Evolutionary conservation across 2,329 filamentous ascomycete genomes (phyloP), one percentile per base, ranked within the genome.

Genomic region (Trichoderma koningiopsis): DNA sequence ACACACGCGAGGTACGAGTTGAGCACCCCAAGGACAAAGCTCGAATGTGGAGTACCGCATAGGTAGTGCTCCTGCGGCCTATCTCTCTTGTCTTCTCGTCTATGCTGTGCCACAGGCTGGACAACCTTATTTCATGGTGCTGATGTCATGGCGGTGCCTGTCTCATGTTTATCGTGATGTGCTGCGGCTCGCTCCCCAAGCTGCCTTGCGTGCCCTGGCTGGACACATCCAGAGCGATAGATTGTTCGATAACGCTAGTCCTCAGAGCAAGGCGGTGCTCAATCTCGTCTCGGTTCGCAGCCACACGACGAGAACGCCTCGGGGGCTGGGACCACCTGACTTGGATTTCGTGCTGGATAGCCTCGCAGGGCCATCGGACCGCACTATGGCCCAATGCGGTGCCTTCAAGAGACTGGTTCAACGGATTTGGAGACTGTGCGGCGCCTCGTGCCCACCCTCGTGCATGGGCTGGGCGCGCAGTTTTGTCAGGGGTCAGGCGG

Each of bases 241-340:
- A 66, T 14, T 58, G 37, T 10, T 29, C 27, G 53, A 33, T 56
- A 56, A 58, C 33, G 31, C 55, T 58, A 57, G 37, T 10, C 29
- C 37, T 55, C 37, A 66, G 52, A 14, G 35, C 58, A 55, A 49
- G 68, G 68, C 68, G 43, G 59, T 69, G 68, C 58, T 64, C 31
- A 43, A 11, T 22, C 56, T 37, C 31, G 31, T 31, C 19, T 24
- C 19, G 59, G 33, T 35, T 31, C 24, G 43, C 33, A 27, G 33
- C n/a, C 40, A n/a, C 24, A n/a, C 24, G n/a, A 49, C 57, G n/a
- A 68, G 65, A 61, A 68, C 57, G 65, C 65, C 65, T 68, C 47
- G 65, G 65, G 65, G 64, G 64, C 64, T 67, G 64, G 64, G 40
- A 37, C 55, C 64, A 67, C 64, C 64, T 58, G 40, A 67, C 64